phyloP scores from a whole-genome alignment of 257 asterid genomes.

The Solanum verrucosum region DNA sequence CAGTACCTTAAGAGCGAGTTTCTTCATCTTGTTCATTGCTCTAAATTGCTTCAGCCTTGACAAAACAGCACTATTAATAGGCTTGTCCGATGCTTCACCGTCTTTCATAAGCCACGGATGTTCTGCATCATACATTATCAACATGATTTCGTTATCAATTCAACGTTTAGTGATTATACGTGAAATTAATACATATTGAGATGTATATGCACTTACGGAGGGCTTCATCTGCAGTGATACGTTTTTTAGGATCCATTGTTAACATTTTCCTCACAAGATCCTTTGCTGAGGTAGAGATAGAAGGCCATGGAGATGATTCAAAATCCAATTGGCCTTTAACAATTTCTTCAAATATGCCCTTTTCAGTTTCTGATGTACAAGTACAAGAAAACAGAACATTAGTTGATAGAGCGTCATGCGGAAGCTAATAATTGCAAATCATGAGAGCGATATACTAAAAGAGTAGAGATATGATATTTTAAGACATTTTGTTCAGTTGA shows the following conservation, averaged over 20 bases:
- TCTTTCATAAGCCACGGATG: slow-evolving; percentile 90
- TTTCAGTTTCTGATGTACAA: slow-evolving; percentile 22
- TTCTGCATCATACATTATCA: slow-evolving; percentile 30
- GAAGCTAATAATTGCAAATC: neutral
- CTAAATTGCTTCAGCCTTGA: slow-evolving; percentile 88
- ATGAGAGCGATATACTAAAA: neutral
- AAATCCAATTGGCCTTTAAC: slow-evolving; percentile 20
- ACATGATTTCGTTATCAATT: neutral
- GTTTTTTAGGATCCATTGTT: slow-evolving; percentile 19
- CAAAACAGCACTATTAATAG: slow-evolving; percentile 75
- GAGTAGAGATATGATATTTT: neutral
- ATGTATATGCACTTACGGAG: slow-evolving; percentile 15
- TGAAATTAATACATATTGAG: neutral
- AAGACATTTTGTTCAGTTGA: neutral
- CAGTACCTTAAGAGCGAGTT: slow-evolving; percentile 78
- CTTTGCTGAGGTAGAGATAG: slow-evolving; percentile 34
- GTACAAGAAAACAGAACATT: neutral
- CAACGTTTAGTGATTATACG: neutral
- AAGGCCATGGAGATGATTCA: slow-evolving; percentile 36
- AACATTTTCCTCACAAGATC: slow-evolving; percentile 34
- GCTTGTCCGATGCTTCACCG: slow-evolving; percentile 86
- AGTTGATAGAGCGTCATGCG: neutral
- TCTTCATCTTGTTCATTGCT: slow-evolving; percentile 85
- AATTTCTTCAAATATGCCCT: slow-evolving; percentile 24
- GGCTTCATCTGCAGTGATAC: slow-evolving; percentile 32